Evolutionary conservation across 768 basidiomycete species (phyloP).

Genomic region (Lactifluus piperatus): DNA sequence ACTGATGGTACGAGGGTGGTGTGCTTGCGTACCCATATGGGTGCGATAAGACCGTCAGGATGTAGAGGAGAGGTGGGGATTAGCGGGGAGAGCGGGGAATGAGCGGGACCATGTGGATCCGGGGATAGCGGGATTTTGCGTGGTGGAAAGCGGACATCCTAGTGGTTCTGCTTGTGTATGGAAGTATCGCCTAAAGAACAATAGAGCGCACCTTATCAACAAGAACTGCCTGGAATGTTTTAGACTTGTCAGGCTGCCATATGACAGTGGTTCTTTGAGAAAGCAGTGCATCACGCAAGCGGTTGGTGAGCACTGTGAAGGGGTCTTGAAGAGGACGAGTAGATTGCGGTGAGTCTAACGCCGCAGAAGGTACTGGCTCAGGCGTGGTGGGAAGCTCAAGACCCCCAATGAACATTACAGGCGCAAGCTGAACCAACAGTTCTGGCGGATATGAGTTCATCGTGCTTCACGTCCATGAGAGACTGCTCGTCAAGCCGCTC

Average conservation of each 20-base stretch:
- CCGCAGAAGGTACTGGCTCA: constrained; percentile 18
- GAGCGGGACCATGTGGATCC: constrained; percentile 45
- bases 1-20: constrained; percentile 86
- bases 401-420: constrained; percentile 93
- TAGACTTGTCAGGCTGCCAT: constrained; percentile 65
- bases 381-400: constrained; percentile 36
- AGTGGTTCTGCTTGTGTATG: background rate
- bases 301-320: constrained; percentile 47
- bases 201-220: constrained; percentile 57
- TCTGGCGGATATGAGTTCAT: constrained; percentile 96
- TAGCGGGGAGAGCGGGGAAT: constrained; percentile 91
- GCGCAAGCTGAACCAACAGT: constrained; percentile 79
- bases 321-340: constrained; percentile 40
- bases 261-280: constrained; percentile 54
- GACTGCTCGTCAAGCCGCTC: too few relatives aligned
- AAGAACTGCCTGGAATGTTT: constrained; percentile 72
- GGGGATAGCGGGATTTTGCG: constrained; percentile 59
- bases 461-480: background rate
- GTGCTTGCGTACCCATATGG: constrained; percentile 97
- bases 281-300: constrained; percentile 63
- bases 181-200: background rate
- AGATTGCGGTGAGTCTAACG: constrained; percentile 22
- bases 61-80: constrained; percentile 82
- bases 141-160: constrained; percentile 78
- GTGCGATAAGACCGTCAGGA: constrained; percentile 94